Evolutionary conservation across 2,329 filamentous ascomycete species (phyloP).

Genomic region (Didymosphaeria variabile): DNA sequence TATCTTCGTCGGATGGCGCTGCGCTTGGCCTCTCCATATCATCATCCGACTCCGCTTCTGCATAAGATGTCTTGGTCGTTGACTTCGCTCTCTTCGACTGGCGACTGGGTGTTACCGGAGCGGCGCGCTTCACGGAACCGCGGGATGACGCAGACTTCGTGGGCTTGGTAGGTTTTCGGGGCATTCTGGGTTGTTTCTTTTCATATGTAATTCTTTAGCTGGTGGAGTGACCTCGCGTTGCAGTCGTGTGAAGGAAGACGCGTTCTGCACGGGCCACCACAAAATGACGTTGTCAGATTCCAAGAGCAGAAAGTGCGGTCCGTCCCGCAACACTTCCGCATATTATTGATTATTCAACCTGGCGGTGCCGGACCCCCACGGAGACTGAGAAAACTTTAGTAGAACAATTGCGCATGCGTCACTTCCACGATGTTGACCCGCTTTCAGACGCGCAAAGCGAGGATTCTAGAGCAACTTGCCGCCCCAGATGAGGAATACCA

Average conservation of each 20-base stretch:
- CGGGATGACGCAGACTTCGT: constrained; percentile 26
- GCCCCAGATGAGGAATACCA: constrained; percentile 76
- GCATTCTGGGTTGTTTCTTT: constrained; percentile 30
- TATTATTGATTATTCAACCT: neutral
- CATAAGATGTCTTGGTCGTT: constrained; percentile 45
- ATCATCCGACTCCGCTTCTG: constrained; percentile 42
- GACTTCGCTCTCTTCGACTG: constrained; percentile 48
- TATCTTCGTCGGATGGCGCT: constrained; percentile 45
- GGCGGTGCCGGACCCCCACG: constrained; percentile 13
- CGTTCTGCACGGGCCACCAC: constrained; percentile 13
- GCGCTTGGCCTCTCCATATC: constrained; percentile 27
- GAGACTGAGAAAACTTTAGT: neutral
- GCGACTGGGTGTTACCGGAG: constrained; percentile 41
- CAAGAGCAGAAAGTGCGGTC: constrained; percentile 15
- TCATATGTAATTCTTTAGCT: neutral
- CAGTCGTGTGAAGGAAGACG: neutral
- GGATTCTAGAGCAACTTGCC: constrained; percentile 75
- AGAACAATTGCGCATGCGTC: neutral
- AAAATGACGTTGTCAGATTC: constrained; percentile 15
- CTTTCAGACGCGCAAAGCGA: constrained; percentile 68
- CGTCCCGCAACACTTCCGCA: constrained; percentile 8
- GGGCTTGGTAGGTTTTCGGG: constrained; percentile 37
- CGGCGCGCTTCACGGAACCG: constrained; percentile 48
- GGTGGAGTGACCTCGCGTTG: constrained; percentile 10
- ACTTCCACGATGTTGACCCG: constrained; percentile 35